phyloP scores from a whole-genome alignment of 768 basidiomycete genomes.

The Suillus cothurnatus region DNA sequence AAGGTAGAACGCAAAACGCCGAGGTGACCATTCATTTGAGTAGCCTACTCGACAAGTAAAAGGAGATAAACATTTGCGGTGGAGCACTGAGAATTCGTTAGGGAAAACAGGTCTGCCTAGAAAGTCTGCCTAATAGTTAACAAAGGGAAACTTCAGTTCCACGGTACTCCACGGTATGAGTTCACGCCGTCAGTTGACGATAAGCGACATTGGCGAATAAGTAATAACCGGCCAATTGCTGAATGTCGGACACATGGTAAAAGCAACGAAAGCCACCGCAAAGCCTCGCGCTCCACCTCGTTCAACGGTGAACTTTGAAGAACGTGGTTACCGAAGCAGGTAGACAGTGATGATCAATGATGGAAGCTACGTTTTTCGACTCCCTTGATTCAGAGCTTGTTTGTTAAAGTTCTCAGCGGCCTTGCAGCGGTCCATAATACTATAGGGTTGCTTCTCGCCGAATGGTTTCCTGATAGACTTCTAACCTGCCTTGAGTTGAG shows the following conservation, averaged over 20 bases:
- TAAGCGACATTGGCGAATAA: neutral
- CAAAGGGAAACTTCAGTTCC: neutral
- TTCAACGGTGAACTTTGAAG: slow-evolving; percentile 1
- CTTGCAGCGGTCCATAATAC: neutral
- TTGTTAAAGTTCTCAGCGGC: neutral
- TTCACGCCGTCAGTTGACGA: neutral
- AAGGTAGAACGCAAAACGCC: neutral
- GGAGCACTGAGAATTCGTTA: neutral
- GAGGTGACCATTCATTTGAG: too few species aligned
- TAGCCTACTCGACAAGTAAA: too few species aligned
- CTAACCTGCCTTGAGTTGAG: too few species aligned
- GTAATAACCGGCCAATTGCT: neutral
- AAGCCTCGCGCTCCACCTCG: neutral
- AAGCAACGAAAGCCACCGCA: neutral
- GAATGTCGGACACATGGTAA: neutral
- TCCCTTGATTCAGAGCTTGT: neutral
- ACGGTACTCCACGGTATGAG: neutral
- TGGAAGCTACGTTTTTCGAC: neutral
- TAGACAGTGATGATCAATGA: neutral
- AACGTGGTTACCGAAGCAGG: neutral
- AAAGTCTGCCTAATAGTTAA: neutral
- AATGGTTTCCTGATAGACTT: neutral
- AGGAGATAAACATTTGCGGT: too few species aligned
- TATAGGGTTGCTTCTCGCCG: neutral
- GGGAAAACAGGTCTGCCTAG: neutral